These are phyloP conservation scores for Emergomyces orientalis DNA, from an alignment of 2,329 filamentous ascomycete genomes.

Conservation along the genomic window DNA sequence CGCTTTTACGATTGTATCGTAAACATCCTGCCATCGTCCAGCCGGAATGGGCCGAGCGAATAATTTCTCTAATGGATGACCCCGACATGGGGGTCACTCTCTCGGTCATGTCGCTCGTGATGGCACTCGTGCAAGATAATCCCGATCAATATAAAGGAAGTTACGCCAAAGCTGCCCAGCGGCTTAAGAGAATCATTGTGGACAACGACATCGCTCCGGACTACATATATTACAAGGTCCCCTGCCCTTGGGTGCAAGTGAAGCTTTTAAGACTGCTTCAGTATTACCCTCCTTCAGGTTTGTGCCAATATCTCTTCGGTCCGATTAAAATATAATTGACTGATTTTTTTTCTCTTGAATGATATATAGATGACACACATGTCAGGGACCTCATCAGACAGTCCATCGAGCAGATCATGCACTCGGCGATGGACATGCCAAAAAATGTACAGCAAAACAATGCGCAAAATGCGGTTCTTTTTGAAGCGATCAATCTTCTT, in stretches of 20 bases:
- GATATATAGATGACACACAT: conserved; percentile 68
- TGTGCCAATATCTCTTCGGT: conserved; percentile 18
- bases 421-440: conserved; percentile 81
- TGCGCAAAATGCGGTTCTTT: conserved; percentile 92
- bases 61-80: conserved; percentile 98
- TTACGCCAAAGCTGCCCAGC: conserved; percentile 84
- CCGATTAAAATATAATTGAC: conserved; percentile 8
- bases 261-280: conserved; percentile 86
- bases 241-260: conserved; percentile 95
- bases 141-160: conserved; percentile 89
- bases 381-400: conserved; percentile 86
- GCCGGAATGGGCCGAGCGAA: conserved; percentile 92
- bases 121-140: conserved; percentile 88
- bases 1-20: conserved; percentile 82
- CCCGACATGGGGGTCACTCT: conserved; percentile 85
- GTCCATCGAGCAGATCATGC: conserved; percentile 81
- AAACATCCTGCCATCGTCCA: conserved; percentile 92
- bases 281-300: conserved; percentile 91
- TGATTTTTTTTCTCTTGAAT: conserved; percentile 8
- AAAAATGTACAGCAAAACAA: conserved; percentile 99
- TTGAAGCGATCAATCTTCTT: conserved; percentile 96
- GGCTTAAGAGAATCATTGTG: conserved; percentile 80
- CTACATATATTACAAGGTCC: conserved; percentile 99
- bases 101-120: conserved; percentile 90
- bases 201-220: conserved; percentile 83